Percentiles rank a stretch among this genome's conserved stretches.
Conservation (phyloP, 371 early-diverging fungal genomes). For the Mortierella sp. region DNA sequence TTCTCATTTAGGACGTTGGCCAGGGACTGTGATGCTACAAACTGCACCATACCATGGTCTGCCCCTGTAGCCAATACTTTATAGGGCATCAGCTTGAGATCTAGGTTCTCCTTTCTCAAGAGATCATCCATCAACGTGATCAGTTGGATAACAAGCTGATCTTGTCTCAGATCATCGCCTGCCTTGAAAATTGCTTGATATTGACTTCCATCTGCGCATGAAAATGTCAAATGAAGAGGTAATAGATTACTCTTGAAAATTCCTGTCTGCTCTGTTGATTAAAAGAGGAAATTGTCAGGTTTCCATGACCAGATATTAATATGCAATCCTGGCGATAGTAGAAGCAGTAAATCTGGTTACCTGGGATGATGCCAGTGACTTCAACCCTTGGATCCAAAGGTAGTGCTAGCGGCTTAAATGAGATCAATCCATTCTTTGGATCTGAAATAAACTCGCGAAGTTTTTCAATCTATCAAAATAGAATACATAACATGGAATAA, state of each 20-base stretch:
- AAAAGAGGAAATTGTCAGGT: background rate
- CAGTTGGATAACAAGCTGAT: conserved; percentile 97
- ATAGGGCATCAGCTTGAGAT: conserved; percentile 92
- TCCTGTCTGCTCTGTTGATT: conserved; percentile 74
- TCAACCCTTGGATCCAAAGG: conserved; percentile 90
- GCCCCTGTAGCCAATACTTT: conserved; percentile 94
- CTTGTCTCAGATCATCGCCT: conserved; percentile 98
- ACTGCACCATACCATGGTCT: conserved; percentile 94
- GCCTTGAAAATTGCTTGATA: conserved; percentile 95
- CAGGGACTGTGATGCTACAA: conserved; percentile 87
- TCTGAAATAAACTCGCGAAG: conserved; percentile 82
- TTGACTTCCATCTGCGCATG: conserved; percentile 80
- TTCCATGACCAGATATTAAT: background rate
- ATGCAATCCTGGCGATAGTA: too few species aligned
- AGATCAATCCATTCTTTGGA: conserved; percentile 80
- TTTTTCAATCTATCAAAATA: conserved; percentile 75
- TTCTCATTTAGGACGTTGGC: conserved; percentile 92
- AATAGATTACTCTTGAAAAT: conserved; percentile 93
- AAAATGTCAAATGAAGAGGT: conserved; percentile 89
- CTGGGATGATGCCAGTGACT: conserved; percentile 88
- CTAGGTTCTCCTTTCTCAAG: conserved; percentile 93
- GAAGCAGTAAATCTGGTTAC: conserved; percentile 53
- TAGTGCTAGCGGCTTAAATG: conserved; percentile 84
- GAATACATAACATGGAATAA: background rate
- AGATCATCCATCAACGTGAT: conserved; percentile 96